Evolutionary conservation across 2,329 filamentous ascomycete genomes (phyloP).

Genomic region (Verticillium zaregamsianum): DNA sequence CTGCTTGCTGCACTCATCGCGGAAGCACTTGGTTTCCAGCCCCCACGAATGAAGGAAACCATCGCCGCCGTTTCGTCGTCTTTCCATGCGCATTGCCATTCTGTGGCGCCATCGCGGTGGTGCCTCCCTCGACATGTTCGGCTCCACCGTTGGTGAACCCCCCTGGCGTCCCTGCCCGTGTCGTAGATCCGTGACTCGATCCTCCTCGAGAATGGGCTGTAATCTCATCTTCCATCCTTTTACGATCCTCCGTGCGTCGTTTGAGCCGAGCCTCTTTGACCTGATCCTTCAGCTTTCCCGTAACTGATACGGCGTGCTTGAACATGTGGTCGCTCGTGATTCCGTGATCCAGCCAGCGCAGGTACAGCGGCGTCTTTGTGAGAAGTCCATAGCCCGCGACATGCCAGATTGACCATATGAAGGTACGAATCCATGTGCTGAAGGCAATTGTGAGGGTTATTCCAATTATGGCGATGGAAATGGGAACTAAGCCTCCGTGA

Average conservation of each 20-base stretch:
- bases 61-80: not conserved
- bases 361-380: not conserved
- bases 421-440: conserved; percentile 15
- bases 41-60: not conserved
- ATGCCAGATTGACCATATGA: not conserved
- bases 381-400: not conserved
- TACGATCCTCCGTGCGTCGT: not conserved
- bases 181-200: not conserved
- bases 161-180: not conserved
- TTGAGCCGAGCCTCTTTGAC: not conserved
- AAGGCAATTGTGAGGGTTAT: conserved; percentile 13
- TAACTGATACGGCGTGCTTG: not conserved
- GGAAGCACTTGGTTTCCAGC: not conserved
- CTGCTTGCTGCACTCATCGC: not conserved
- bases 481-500: conserved; percentile 11
- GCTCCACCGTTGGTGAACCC: not conserved
- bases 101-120: not conserved
- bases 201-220: not conserved
- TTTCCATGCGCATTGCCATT: not conserved
- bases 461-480: conserved; percentile 13
- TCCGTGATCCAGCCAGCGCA: not conserved
- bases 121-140: not conserved
- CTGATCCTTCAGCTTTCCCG: not conserved
- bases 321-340: not conserved
- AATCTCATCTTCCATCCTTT: not conserved